Conservation (phyloP, 139 green algal genomes). For the Chlamydomonas sp. region DNA sequence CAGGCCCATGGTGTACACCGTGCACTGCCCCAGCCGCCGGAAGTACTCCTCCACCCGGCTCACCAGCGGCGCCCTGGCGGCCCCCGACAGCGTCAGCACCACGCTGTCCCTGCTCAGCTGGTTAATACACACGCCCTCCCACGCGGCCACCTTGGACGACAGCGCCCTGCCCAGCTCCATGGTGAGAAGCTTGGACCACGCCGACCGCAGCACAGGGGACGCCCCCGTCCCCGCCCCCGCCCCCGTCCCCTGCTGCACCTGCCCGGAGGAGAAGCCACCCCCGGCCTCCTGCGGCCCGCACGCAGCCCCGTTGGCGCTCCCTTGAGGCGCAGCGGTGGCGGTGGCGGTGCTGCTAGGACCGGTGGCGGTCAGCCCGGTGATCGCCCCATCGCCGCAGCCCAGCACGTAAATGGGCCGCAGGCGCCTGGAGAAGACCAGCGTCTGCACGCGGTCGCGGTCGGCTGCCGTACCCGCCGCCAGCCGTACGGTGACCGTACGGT, state of each 20-base stretch:
- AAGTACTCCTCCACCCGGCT: too few relatives aligned
- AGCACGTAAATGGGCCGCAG: slow-evolving; percentile 36
- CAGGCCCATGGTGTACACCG: too few relatives aligned
- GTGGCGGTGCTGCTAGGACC: not conserved
- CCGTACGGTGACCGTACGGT: slow-evolving; percentile 27
- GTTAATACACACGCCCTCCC: too few relatives aligned
- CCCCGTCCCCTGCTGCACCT: too few relatives aligned
- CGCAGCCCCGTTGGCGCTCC: too few relatives aligned
- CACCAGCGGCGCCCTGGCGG: too few relatives aligned
- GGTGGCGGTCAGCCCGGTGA: too few relatives aligned
- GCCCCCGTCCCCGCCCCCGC: not conserved
- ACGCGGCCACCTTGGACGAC: not conserved
- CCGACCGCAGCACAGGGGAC: slow-evolving; percentile 8
- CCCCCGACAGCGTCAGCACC: too few relatives aligned
- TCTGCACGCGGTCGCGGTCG: not conserved
- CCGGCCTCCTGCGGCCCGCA: too few relatives aligned
- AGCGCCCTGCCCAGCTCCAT: slow-evolving; percentile 34
- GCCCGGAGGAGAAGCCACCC: too few relatives aligned
- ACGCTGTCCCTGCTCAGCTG: too few relatives aligned
- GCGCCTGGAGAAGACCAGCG: slow-evolving; percentile 27
- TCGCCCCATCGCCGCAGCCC: slow-evolving; percentile 2
- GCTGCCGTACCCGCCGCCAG: not conserved
- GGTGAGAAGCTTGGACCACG: slow-evolving; percentile 32
- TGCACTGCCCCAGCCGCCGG: too few relatives aligned
- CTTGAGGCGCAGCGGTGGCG: not conserved